Conservation (phyloP, 2,329 filamentous ascomycete species). For the Phoma sp. region DNA sequence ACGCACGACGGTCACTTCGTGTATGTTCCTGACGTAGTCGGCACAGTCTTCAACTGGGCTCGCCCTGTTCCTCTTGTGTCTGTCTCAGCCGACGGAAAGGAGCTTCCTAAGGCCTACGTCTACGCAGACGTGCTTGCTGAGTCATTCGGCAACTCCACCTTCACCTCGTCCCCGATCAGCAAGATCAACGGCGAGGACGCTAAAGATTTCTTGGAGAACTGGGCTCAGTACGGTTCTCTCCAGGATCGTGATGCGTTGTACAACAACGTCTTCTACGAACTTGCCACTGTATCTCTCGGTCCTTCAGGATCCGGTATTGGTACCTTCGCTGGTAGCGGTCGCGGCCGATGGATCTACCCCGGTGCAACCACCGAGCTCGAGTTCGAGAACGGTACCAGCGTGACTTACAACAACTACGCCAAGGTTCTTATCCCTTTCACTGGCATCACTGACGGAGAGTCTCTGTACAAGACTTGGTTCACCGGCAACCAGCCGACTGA, state of each 20-base stretch:
- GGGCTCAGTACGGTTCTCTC: constrained; percentile 55
- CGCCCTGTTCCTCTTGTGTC: constrained; percentile 62
- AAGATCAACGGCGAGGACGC: constrained; percentile 65
- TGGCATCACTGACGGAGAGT: constrained; percentile 51
- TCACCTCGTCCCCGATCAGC: constrained; percentile 57
- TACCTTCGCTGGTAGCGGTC: constrained; percentile 54
- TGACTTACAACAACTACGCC: constrained; percentile 53
- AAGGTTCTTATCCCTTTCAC: constrained; percentile 50
- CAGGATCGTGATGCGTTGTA: constrained; percentile 66
- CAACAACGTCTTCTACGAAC: constrained; percentile 57
- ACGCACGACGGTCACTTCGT: constrained; percentile 71
- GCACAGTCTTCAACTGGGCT: constrained; percentile 58
- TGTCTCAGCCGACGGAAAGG: constrained; percentile 60
- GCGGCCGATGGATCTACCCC: constrained; percentile 52
- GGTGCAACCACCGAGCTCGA: constrained; percentile 52
- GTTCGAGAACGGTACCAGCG: constrained; percentile 54
- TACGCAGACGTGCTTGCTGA: constrained; percentile 56
- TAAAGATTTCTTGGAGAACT: constrained; percentile 56
- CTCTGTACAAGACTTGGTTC: constrained; percentile 49
- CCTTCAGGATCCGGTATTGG: constrained; percentile 50
- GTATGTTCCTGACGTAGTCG: constrained; percentile 61
- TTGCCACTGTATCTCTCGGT: constrained; percentile 53
- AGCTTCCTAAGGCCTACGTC: constrained; percentile 63
- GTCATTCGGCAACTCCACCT: constrained; percentile 49
- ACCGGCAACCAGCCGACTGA: constrained; percentile 33